Base-by-base conservation (phyloP, 148 eudicot species). In the Chenopodium album region DNA sequence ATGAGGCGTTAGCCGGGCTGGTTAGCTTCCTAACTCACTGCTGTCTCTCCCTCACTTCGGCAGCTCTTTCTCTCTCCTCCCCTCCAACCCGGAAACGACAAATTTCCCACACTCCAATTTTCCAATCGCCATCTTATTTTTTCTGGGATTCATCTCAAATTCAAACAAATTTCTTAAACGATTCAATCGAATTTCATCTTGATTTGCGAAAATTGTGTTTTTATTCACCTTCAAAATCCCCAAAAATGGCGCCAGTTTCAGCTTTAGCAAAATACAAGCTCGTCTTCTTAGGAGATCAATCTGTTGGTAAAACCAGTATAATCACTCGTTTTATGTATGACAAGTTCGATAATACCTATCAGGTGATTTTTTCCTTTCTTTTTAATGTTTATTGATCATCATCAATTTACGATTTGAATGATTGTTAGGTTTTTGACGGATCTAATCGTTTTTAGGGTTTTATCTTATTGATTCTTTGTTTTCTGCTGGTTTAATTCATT, bases 321-420 rank as follows among this genome's bases (percentile, higher is more conserved):
- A 88, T 88, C 76, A 88, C 90, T 82, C 90, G 90, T 17, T 88
- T 88, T 69, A 88, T 88, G 90, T 88, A 88, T 59, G 90, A 88
- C 46, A 88, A 88, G 79, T 88, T 88, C 78, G 90, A 88, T 37
- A 88, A 86, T 23, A 88, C 90, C 16, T 88, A 88, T 65, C 90
- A 88, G 88, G 90, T 88, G 46, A 71, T 37, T 26, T 17, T 5
- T 19, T 52, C 9, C 3, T 16, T 34, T 4, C 17, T 69, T 19
- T 34, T 48, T 48, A 17, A 8, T 64, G 31, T 20, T 23, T n/a
- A 60, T 79, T 26, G 81, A 83, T 80, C 81, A 48, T 80, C 81
- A 48, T 64, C 9, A 32, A 41, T n/a, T 20, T 32, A 14, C 44
- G 11, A 13, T 48, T 86, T 73, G 71, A 56, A 47, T 80, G 66